Evolutionary conservation across 257 asterid species (phyloP).

Genomic region (Salvia miltiorrhiza): DNA sequence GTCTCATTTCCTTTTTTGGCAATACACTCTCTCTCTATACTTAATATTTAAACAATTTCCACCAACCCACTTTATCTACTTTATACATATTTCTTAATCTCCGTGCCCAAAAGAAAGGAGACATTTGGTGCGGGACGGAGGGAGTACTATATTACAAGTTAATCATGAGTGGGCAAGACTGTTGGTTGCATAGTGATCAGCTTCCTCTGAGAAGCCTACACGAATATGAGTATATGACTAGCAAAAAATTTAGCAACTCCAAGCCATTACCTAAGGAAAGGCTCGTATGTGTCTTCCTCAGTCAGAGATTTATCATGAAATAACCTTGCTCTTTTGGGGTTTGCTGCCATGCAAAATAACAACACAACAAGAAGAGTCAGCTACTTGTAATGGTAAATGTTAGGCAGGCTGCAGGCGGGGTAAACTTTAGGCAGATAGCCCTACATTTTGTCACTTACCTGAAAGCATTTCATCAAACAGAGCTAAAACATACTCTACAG

Average conservation of each 20-base stretch:
- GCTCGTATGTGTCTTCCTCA: constrained; percentile 74
- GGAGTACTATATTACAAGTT: not conserved
- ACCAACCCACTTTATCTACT: no score
- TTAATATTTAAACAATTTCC: no score
- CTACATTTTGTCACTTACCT: constrained; percentile 38
- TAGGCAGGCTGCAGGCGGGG: not conserved
- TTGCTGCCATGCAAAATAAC: constrained; percentile 47
- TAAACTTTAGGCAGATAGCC: not conserved
- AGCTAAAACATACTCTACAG: constrained; percentile 84
- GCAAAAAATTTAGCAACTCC: constrained; percentile 6
- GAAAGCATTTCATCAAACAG: constrained; percentile 81
- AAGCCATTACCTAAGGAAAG: constrained; percentile 71
- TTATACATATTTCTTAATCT: no score
- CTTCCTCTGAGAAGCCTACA: constrained; percentile 1
- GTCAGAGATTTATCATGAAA: constrained; percentile 74
- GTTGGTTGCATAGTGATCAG: not conserved
- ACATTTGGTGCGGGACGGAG: no score
- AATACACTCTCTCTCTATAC: no score
- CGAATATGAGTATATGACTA: no score
- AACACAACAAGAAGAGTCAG: constrained; percentile 15
- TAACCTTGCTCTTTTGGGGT: constrained; percentile 79
- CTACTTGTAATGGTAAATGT: constrained; percentile 3
- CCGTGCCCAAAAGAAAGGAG: no score
- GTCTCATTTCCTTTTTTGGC: no score
- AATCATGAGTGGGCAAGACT: not conserved